Base-by-base conservation (phyloP, 2,329 filamentous ascomycete genomes). In the Fusarium mexicanum region DNA sequence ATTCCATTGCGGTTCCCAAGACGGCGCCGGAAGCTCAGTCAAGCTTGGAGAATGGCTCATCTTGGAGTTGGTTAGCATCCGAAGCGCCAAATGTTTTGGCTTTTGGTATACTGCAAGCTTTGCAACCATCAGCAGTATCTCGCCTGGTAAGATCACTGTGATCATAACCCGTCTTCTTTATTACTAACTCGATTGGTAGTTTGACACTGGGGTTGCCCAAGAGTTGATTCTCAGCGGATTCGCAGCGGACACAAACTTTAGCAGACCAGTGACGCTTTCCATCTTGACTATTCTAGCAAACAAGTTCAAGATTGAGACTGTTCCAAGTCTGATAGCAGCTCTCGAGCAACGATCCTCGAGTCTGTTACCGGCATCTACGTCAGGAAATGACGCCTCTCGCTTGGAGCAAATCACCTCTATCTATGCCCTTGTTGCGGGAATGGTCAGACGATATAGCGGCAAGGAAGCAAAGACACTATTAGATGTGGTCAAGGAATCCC, bases 241-340 rank as follows among this genome's bases (percentile, higher is more conserved):
- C 14, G 47, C 75, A n/a, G 53, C 75, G 16, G 59, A 64, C 14
- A 44, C 61, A 4, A 72, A 72, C 11, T 67, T 74, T 33, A 73
- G 74, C 41, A 68, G 76, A 73, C 71, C 79, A 67, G 81, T 79
- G 60, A 76, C 77, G 20, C 76, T 80, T 35, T 82, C 81, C 1
- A 83, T 87, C 17, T 77, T 86, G 17, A 81, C 83, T 6, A 80
- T 84, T 8, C 73, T 87, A 35, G 81, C 84, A 55, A 87, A 87
- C 75, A 87, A 86, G 69, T 82, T 84, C 75, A 82, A 82, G 40
- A 78, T 84, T 24, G 84, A 84, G 70, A 79, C 73, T 12, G 57
- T 78, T 12, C 71, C 70, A 13, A 65, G 69, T 11, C 67, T 84
- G 9, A 74, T 83, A 43, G 22, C 70, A 8, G 62, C 71, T 14